Evolutionary conservation across 2,329 filamentous ascomycete species (phyloP), one percentile per base, ranked within the genome.

Genomic region (Ilyonectria sp.): DNA sequence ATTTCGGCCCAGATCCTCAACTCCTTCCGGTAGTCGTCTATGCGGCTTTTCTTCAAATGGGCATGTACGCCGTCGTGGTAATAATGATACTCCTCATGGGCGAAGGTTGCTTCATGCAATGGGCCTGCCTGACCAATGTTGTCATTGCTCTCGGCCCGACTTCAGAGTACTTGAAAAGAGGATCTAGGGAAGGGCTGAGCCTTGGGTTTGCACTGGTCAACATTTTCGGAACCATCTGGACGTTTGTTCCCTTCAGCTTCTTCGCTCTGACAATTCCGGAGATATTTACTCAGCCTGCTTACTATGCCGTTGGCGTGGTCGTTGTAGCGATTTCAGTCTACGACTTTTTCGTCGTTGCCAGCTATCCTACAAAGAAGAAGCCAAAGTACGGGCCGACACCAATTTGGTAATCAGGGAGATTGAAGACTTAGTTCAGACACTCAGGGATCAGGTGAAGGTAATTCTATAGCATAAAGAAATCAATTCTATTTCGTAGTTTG

Each of bases 211-310:
- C 55, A 10, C 53, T 70, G 2, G 44, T 54, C 2, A 71, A 68
- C 15, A 59, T 68, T 0, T 17, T 58, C 3, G 60, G 64, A 2
- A 40, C 15, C 0, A 26, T 63, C 8, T 68, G 47, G 37, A 68
- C 60, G 3, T 71, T 70, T 17, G 50, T 68, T 1, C 64, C 69
- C 0, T 70, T 62, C 10, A 47, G 68, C 1, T 47, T 68, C 19
- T 56, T 60, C 3, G 52, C n/a, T 0, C 11, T 19, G 1, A 23
- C 37, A 1, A 6, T 70, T 1, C 64, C 67, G 1, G 64, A 70
- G 43, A 21, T 70, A 0, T 70, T 70, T 11, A 33, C 47, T 2
- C 19, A 60, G 1, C 8, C 43, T 4, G 1, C 29, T 0, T 49
- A 50, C 7, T 68, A 70, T 33, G 10, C 37, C 0, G 23, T 56